phyloP scores from a whole-genome alignment of 129 eudicot species.

The Helianthus annuus region DNA sequence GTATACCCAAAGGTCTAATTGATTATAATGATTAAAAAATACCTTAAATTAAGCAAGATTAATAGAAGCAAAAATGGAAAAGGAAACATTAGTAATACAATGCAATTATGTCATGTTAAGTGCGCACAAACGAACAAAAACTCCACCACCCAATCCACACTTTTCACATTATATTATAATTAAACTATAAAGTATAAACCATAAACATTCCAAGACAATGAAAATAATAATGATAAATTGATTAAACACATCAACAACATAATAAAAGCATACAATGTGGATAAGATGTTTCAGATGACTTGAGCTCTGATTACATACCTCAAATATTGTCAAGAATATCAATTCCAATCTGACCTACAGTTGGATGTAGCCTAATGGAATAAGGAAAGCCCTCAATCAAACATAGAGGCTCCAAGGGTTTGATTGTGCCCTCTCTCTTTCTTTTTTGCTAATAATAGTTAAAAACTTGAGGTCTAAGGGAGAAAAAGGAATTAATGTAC shows the following conservation, averaged over 20 bases:
- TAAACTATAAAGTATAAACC: neutral
- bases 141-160: neutral
- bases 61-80: neutral
- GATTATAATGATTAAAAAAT: neutral
- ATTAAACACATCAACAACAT: neutral
- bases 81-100: neutral
- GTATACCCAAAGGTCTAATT: too few relatives aligned
- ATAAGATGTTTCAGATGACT: constrained; percentile 28
- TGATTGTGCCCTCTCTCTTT: constrained; percentile 41
- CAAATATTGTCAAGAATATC: constrained; percentile 26
- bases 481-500: constrained; percentile 41
- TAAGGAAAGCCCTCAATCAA: constrained; percentile 42
- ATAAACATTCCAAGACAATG: neutral
- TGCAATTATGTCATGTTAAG: constrained; percentile 5
- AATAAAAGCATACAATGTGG: constrained; percentile 3
- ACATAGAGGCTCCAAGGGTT: constrained; percentile 53
- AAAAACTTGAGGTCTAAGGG: constrained; percentile 53
- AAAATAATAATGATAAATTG: neutral
- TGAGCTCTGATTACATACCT: constrained; percentile 10
- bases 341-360: constrained; percentile 16
- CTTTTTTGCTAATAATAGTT: constrained; percentile 47
- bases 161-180: neutral
- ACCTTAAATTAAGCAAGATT: neutral
- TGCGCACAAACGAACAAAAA: constrained; percentile 2
- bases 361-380: constrained; percentile 12